Conservation (phyloP, 2,329 filamentous ascomycete species). For the Cladosporium cucumerinum region DNA sequence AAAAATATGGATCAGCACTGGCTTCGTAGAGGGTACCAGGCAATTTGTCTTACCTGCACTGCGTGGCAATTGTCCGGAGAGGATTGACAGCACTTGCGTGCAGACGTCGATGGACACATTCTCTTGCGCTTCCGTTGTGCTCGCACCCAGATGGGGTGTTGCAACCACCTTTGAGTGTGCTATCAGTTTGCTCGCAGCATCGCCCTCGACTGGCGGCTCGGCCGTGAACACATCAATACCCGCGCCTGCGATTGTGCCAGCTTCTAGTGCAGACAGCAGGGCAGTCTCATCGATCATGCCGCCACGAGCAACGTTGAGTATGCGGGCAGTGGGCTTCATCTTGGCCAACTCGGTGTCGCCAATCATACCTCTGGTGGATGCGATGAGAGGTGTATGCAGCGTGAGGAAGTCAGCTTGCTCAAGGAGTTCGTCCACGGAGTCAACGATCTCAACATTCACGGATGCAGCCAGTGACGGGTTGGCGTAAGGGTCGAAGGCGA, state of each 20-base stretch:
- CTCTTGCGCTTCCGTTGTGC: constrained; percentile 78
- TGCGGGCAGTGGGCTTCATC: constrained; percentile 71
- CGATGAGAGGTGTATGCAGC: constrained; percentile 75
- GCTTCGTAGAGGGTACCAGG: not conserved
- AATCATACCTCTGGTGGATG: constrained; percentile 72
- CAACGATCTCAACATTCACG: constrained; percentile 54
- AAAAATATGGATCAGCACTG: constrained; percentile 41
- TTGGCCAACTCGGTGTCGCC: constrained; percentile 61
- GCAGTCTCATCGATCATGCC: constrained; percentile 74
- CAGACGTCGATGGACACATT: constrained; percentile 82
- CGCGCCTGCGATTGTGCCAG: constrained; percentile 69
- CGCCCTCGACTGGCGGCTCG: constrained; percentile 63
- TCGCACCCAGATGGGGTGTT: constrained; percentile 77
- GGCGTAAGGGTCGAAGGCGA: constrained; percentile 75
- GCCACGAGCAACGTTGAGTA: constrained; percentile 76
- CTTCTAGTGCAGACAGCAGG: constrained; percentile 65
- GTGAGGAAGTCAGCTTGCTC: constrained; percentile 71
- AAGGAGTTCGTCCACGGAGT: constrained; percentile 50
- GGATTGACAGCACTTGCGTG: constrained; percentile 71
- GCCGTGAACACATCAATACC: constrained; percentile 77
- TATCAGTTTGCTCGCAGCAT: constrained; percentile 61
- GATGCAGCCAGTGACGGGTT: constrained; percentile 67
- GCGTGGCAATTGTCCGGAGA: constrained; percentile 69
- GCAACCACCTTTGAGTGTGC: constrained; percentile 69
- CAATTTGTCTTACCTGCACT: constrained; percentile 16